Percentiles rank a stretch among this genome's conserved stretches.
Evolutionary conservation across 2,329 filamentous ascomycete genomes (phyloP).

Genomic region (Alternaria consortialis): DNA sequence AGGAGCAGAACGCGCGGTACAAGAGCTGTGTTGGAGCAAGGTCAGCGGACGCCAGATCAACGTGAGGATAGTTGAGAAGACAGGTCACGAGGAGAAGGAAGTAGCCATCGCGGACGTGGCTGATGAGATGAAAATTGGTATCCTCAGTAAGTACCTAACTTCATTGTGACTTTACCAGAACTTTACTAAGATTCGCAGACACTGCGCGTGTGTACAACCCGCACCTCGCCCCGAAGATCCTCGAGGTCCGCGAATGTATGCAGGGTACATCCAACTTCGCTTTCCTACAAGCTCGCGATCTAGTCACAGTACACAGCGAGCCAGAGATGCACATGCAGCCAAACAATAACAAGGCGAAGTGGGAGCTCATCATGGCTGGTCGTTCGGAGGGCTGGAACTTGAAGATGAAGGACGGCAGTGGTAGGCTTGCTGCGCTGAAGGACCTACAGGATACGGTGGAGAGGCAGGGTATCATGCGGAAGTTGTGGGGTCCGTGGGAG

Average conservation of each 20-base stretch:
- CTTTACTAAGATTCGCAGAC: constrained; percentile 8
- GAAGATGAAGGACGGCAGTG: constrained; percentile 14
- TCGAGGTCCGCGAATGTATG: constrained; percentile 20
- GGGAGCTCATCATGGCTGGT: constrained; percentile 18
- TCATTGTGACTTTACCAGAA: too few species aligned
- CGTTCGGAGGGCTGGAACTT: constrained; percentile 8
- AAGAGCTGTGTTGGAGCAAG: constrained; percentile 11
- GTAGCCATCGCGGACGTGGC: constrained; percentile 14
- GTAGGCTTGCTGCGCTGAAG: constrained; percentile 19
- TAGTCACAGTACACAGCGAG: constrained; percentile 2
- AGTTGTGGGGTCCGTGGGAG: constrained; percentile 16
- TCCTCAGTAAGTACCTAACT: constrained; percentile 14
- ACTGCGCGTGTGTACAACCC: constrained; percentile 18
- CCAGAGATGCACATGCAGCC: background rate
- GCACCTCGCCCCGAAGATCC: constrained; percentile 12
- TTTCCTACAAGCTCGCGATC: constrained; percentile 22
- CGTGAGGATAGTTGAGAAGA: constrained; percentile 9
- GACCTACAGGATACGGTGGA: constrained; percentile 15
- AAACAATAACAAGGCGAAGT: constrained; percentile 12
- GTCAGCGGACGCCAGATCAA: constrained; percentile 9
- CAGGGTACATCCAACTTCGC: constrained; percentile 12
- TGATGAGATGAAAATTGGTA: constrained; percentile 23
- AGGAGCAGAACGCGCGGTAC: constrained; percentile 16
- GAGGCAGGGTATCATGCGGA: constrained; percentile 14
- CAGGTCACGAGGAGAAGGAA: constrained; percentile 10